Conservation (phyloP, 441 rosid species). For the Adansonia rubrostipa region DNA sequence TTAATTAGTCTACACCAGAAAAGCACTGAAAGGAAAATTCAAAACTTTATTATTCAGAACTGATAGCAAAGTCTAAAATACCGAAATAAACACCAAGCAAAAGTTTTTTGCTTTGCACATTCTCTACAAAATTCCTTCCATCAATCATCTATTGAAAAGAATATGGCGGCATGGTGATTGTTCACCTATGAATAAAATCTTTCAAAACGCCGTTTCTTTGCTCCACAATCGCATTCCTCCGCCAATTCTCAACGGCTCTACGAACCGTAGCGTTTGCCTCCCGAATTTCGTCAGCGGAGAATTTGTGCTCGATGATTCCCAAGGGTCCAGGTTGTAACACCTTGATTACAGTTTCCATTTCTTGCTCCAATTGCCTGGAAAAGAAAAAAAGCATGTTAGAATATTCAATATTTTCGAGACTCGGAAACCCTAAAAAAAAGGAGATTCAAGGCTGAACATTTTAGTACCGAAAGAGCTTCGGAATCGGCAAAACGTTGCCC, state of each 20-base stretch:
- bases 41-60: conserved; percentile 1
- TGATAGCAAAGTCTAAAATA: not conserved
- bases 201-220: conserved; percentile 51
- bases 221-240: conserved; percentile 53
- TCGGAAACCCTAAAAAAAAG: conserved; percentile 10
- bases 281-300: conserved; percentile 66
- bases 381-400: not conserved
- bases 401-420: not conserved
- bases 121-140: not conserved
- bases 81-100: not conserved
- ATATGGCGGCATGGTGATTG: not conserved
- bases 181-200: conserved; percentile 54
- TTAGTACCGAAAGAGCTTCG: conserved; percentile 53
- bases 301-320: conserved; percentile 85
- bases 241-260: conserved; percentile 71
- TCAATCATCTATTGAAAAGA: not conserved
- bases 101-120: not conserved
- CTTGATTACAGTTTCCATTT: conserved; percentile 78
- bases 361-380: conserved; percentile 73
- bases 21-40: not conserved
- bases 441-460: not conserved
- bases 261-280: conserved; percentile 64
- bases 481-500: conserved; percentile 49
- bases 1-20: not conserved
- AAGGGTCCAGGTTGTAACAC: conserved; percentile 89